Evolutionary conservation across 106 monocot genomes (phyloP).

Genomic region (Allium cepa): DNA sequence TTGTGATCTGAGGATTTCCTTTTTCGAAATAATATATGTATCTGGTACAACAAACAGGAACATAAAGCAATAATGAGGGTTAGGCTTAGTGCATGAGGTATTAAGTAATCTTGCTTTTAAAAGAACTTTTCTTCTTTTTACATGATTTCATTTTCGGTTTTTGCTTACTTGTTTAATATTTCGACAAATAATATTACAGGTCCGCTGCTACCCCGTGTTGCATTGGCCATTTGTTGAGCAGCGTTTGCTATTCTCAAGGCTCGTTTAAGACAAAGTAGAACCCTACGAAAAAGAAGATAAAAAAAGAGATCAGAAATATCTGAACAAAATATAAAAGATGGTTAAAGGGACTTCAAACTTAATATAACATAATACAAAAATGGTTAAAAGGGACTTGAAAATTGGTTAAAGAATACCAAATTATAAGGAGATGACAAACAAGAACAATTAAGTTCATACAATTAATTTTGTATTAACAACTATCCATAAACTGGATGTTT

Average conservation of each 20-base stretch:
- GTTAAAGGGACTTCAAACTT: too few species aligned
- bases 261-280: constrained; percentile 85
- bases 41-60: constrained; percentile 25
- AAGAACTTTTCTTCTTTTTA: neutral
- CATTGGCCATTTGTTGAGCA: constrained; percentile 85
- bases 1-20: constrained; percentile 86
- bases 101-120: too few species aligned
- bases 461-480: too few species aligned
- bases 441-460: too few species aligned
- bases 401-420: too few species aligned
- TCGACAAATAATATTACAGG: constrained; percentile 60
- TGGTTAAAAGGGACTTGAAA: too few species aligned
- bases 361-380: too few species aligned
- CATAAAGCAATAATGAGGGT: neutral
- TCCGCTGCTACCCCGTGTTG: constrained; percentile 56
- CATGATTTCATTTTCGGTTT: neutral
- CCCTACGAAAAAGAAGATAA: constrained; percentile 27
- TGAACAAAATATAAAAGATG: too few species aligned
- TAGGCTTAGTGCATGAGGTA: too few species aligned
- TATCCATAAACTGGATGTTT: too few species aligned
- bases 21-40: constrained; percentile 97
- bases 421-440: too few species aligned
- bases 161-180: constrained; percentile 81
- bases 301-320: neutral
- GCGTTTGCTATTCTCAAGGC: constrained; percentile 90